Conservation (phyloP, 805 yeast genomes). For the Jamesozyma rosinii region DNA sequence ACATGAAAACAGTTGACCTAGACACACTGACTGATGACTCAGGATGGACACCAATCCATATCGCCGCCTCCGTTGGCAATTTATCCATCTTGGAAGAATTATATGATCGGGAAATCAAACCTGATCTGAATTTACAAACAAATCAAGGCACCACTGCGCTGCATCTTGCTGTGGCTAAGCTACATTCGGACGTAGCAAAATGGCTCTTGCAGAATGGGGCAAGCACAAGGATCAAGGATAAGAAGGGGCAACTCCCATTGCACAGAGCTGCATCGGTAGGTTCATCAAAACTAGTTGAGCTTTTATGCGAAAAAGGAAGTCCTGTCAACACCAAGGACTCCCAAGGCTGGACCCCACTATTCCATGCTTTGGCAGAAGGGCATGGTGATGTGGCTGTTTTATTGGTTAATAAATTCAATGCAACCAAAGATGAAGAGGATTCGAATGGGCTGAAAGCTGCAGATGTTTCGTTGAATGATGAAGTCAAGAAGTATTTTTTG, state of each 20-base stretch:
- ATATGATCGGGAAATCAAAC: constrained; percentile 40
- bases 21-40: constrained; percentile 63
- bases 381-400: constrained; percentile 64
- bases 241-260: constrained; percentile 53
- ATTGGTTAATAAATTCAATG: constrained; percentile 52
- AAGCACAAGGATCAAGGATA: constrained; percentile 58
- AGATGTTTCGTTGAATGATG: constrained; percentile 48
- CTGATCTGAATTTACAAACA: constrained; percentile 55
- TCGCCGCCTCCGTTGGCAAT: constrained; percentile 70
- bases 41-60: constrained; percentile 86
- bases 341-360: constrained; percentile 78
- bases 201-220: constrained; percentile 51
- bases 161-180: constrained; percentile 69
- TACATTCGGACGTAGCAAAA: constrained; percentile 45
- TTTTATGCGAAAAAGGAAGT: constrained; percentile 44
- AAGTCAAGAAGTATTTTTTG: constrained; percentile 36
- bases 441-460: constrained; percentile 46
- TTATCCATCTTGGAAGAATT: constrained; percentile 42
- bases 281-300: constrained; percentile 43
- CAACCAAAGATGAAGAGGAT: constrained; percentile 42
- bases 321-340: constrained; percentile 61
- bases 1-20: constrained; percentile 39
- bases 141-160: constrained; percentile 63
- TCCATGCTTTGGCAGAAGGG: constrained; percentile 87
- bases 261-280: constrained; percentile 84